Percentiles rank a stretch among this genome's conserved stretches.
Evolutionary conservation across 164 flowering plant species (phyloP).

Genomic region (Warburgia ugandensis): DNA sequence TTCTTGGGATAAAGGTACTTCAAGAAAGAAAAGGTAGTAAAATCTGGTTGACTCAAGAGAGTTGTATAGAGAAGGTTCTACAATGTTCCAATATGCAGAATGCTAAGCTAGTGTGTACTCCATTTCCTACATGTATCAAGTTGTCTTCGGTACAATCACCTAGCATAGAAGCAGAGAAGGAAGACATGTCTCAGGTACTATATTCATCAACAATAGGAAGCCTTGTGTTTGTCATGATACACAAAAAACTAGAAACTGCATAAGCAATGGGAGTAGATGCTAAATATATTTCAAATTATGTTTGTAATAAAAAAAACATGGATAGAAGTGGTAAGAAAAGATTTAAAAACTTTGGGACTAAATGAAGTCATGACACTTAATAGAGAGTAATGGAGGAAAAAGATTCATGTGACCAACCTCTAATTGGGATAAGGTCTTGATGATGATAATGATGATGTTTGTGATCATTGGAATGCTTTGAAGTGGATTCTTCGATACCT

Average conservation of each 20-base stretch:
- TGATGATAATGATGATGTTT: too few relatives aligned
- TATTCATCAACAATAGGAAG: neutral
- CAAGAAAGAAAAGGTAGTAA: neutral
- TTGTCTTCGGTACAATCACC: neutral
- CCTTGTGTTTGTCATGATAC: neutral
- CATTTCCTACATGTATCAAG: neutral
- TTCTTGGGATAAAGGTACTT: neutral
- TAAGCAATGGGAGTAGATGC: neutral
- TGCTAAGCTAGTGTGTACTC: slow-evolving; percentile 3
- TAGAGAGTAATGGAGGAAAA: too few relatives aligned
- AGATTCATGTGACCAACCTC: too few relatives aligned
- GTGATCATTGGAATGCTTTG: too few relatives aligned
- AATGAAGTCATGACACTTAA: too few relatives aligned
- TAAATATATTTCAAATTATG: neutral
- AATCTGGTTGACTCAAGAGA: neutral
- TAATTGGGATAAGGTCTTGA: too few relatives aligned
- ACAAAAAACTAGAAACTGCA: neutral
- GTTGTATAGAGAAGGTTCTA: neutral
- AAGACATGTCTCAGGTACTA: neutral
- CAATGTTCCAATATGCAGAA: neutral
- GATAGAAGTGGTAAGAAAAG: too few relatives aligned
- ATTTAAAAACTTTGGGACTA: too few relatives aligned
- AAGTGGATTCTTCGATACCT: neutral
- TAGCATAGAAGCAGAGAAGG: neutral
- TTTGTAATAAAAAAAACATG: neutral